Percentiles rank a stretch among this genome's conserved stretches.
Conservation (phyloP, 2,329 filamentous ascomycete species). For the Cercospora nicotianae region DNA sequence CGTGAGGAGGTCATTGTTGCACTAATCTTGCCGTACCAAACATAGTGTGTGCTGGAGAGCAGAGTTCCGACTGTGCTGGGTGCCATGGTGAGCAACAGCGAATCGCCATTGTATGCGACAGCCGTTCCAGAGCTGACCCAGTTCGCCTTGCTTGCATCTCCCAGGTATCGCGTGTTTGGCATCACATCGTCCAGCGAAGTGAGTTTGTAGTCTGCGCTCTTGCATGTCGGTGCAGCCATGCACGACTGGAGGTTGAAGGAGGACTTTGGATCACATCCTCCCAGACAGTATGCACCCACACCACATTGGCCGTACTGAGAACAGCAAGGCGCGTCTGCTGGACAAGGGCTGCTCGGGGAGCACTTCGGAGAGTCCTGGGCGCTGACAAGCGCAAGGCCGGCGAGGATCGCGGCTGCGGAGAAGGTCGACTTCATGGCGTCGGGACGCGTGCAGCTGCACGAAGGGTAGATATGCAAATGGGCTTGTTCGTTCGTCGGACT, state of each 20-base stretch:
- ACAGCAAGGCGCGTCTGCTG: constrained; percentile 39
- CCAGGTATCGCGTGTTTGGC: constrained; percentile 79
- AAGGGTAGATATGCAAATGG: constrained; percentile 7
- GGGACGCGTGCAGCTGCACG: constrained; percentile 12
- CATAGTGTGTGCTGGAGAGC: constrained; percentile 78
- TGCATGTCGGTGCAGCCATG: constrained; percentile 78
- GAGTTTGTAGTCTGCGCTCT: constrained; percentile 72
- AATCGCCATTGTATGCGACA: constrained; percentile 63
- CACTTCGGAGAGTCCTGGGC: constrained; percentile 34
- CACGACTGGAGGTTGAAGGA: constrained; percentile 84
- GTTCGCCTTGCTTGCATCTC: constrained; percentile 74
- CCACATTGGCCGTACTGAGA: constrained; percentile 83
- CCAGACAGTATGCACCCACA: constrained; percentile 90
- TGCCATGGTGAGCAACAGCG: constrained; percentile 82
- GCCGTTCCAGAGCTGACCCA: constrained; percentile 87
- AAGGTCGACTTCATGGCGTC: constrained; percentile 32
- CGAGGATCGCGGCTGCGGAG: constrained; percentile 36
- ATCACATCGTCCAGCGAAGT: constrained; percentile 67
- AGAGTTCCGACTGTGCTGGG: constrained; percentile 82
- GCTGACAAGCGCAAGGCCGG: constrained; percentile 34
- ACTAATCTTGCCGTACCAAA: constrained; percentile 96
- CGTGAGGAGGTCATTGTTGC: constrained; percentile 81
- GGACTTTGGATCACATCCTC: constrained; percentile 86
- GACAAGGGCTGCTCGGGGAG: constrained; percentile 35
- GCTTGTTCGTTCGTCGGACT: not conserved